Evolutionary conservation across 495 filamentous ascomycete species (phyloP), one percentile per base, ranked within the genome.

Genomic region (Hamigera avellanea): DNA sequence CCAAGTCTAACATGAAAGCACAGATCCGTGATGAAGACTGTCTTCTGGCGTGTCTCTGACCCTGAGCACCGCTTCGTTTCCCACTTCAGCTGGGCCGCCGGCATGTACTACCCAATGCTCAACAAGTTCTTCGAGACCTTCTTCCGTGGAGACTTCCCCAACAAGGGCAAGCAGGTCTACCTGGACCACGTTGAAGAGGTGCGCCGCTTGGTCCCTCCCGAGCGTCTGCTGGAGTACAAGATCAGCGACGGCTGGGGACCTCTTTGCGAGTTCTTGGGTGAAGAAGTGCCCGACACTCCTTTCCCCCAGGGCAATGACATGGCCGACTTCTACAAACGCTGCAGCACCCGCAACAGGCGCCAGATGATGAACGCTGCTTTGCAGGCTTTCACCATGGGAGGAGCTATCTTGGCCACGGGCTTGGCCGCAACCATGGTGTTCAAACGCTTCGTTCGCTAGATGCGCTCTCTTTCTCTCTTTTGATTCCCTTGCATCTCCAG

Each of bases 231-330:
- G 28, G 77, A 82, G 44, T 81, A 76, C 58, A 65, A 68, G 45
- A 70, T 81, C 42, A 65, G 67, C 32, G 68, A 78, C 30, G 80
- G 80, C 36, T 82, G 78, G 78, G 73, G 50, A 17, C 78, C 77
- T 8, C 62, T 84, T 13, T 81, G 77, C 58, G 62, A 75, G 37
- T 82, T 82, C 57, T 64, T 82, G 0, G 76, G 71, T 26, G 66
- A 73, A 36, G 60, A 66, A 5, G 54, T 76, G 6, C 80, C 80
- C 7, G 58, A 66, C 37, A 56, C 58, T 6, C 41, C 56, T 6
- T 70, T 67, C 51, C 66, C 66, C 27, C 57, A 57, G 9, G 59
- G 59, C 14, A 70, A 70, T 40, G 64, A 68, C 46, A 64, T 67
- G 63, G 63, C 61, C 56, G 57, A 74, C 42, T 80, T 80, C 53